These are phyloP conservation scores for Senecio squalidus DNA, from an alignment of 140 eudicot species.

Conservation along the genomic window DNA sequence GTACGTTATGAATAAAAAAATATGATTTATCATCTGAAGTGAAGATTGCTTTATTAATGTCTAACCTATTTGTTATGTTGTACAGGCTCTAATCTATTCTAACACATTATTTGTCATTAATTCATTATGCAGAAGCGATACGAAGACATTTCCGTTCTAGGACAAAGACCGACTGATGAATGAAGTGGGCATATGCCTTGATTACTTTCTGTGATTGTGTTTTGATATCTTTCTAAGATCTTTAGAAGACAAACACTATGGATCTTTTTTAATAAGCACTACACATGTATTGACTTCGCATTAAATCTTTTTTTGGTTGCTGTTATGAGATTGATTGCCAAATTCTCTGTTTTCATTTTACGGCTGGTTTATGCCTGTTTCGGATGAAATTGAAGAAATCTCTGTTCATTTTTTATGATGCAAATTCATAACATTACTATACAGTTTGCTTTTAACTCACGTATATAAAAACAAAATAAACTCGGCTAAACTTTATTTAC, in stretches of 20 bases:
- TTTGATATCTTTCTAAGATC: neutral
- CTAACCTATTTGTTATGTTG: neutral
- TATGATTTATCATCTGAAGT: too few species aligned
- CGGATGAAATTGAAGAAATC: too few species aligned
- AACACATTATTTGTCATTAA: neutral
- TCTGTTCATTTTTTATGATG: too few species aligned
- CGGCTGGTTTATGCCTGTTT: too few species aligned
- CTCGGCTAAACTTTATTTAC: too few species aligned
- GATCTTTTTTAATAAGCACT: conserved; percentile 6
- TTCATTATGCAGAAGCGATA: neutral
- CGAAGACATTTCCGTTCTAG: neutral
- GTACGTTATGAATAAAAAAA: too few species aligned
- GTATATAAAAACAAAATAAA: too few species aligned
- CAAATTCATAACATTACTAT: too few species aligned
- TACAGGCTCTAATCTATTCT: neutral
- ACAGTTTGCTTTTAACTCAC: neutral
- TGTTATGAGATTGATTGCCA: conserved; percentile 4
- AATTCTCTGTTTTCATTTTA: too few species aligned
- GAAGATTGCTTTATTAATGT: neutral
- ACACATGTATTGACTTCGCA: conserved; percentile 7
- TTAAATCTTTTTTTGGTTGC: conserved; percentile 2
- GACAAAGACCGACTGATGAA: neutral
- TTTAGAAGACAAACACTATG: neutral
- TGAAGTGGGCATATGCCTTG: neutral
- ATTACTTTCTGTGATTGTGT: neutral